Percentiles rank a stretch among this genome's conserved stretches.
These are phyloP conservation scores for Dipodascopsis uninucleata DNA, from an alignment of 805 yeast species.

Conservation along the genomic window DNA sequence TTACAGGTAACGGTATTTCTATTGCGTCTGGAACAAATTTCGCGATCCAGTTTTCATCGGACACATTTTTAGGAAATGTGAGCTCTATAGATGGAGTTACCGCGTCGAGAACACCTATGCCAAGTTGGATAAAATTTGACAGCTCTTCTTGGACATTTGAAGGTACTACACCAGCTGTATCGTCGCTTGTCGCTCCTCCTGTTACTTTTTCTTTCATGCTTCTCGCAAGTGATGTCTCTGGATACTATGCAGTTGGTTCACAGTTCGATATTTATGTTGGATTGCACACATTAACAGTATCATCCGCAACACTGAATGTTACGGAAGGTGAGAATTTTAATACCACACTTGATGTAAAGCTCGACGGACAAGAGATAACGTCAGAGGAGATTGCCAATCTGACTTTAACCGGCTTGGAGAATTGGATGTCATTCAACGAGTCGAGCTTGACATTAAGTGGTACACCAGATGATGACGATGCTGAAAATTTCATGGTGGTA, in stretches of 20 bases:
- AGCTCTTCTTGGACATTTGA: slow-evolving; percentile 57
- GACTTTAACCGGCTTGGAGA: slow-evolving; percentile 51
- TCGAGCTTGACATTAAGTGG: slow-evolving; percentile 69
- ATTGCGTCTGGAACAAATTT: slow-evolving; percentile 67
- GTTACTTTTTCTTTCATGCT: slow-evolving; percentile 62
- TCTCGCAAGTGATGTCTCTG: slow-evolving; percentile 74
- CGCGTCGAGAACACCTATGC: slow-evolving; percentile 80
- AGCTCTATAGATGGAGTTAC: slow-evolving; percentile 76
- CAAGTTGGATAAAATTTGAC: slow-evolving; percentile 82
- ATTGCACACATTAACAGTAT: slow-evolving; percentile 76
- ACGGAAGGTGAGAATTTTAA: slow-evolving; percentile 58
- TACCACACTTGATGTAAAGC: slow-evolving; percentile 46
- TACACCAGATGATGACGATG: slow-evolving; percentile 47
- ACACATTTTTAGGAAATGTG: slow-evolving; percentile 58
- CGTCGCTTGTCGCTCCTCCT: slow-evolving; percentile 86
- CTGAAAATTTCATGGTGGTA: slow-evolving; percentile 34
- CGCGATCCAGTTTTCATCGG: slow-evolving; percentile 56
- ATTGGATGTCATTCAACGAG: slow-evolving; percentile 65
- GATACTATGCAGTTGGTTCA: slow-evolving; percentile 67
- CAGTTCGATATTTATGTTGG: slow-evolving; percentile 76
- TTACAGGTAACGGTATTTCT: slow-evolving; percentile 71
- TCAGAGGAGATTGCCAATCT: slow-evolving; percentile 54
- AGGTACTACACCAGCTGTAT: slow-evolving; percentile 85
- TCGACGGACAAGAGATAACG: slow-evolving; percentile 56
- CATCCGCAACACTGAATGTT: slow-evolving; percentile 61